Conservation (phyloP, 306 rosid genomes). For the Albizia julibrissin region DNA sequence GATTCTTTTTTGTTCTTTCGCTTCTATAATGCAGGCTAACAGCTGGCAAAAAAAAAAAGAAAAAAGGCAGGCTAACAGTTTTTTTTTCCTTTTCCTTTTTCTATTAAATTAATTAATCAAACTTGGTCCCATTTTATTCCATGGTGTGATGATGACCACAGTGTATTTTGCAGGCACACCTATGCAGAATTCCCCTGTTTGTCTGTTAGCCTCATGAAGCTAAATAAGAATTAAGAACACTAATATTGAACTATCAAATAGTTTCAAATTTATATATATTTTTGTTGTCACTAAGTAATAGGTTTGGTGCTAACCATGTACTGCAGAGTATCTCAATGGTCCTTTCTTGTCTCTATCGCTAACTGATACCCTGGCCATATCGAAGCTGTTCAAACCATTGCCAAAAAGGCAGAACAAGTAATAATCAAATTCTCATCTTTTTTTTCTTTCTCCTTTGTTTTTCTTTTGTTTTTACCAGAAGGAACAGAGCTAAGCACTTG, state of each 20-base stretch:
- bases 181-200: conserved; percentile 28
- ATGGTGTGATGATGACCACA: conserved; percentile 42
- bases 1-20: background rate
- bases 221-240: conserved; percentile 29
- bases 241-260: background rate
- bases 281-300: background rate
- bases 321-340: conserved; percentile 13
- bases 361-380: conserved; percentile 11
- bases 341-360: conserved; percentile 16
- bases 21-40: background rate
- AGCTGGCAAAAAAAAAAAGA: too few species aligned
- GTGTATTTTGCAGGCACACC: conserved; percentile 29
- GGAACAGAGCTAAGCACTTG: background rate
- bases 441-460: too few species aligned
- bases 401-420: background rate
- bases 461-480: background rate
- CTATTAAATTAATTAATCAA: background rate
- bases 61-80: too few species aligned
- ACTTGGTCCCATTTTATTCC: background rate
- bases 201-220: conserved; percentile 40
- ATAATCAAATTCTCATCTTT: background rate
- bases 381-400: background rate
- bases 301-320: background rate
- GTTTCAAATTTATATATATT: conserved; percentile 19
- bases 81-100: too few species aligned